These are phyloP conservation scores for Hemisphaericaspora lyxosophila DNA, from an alignment of 1,139 yeast species.

Conservation along the genomic window DNA sequence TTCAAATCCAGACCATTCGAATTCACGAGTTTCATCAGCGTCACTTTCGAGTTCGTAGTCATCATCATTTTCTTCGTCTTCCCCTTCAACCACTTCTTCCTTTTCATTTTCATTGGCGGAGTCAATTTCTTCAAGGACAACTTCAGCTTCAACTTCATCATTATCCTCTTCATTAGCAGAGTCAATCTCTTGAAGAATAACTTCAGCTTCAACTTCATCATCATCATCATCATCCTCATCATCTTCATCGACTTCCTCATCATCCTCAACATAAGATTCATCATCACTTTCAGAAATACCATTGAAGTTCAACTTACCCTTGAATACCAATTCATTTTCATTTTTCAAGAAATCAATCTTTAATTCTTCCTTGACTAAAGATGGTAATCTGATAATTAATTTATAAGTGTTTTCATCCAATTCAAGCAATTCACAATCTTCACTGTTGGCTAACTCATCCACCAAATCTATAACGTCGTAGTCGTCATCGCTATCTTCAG, in stretches of 20 bases:
- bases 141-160: constrained; percentile 8
- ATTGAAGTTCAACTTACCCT: constrained; percentile 42
- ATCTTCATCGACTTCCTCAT: constrained; percentile 16
- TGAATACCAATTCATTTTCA: constrained; percentile 44
- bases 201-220: constrained; percentile 10
- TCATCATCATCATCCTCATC: constrained; percentile 12
- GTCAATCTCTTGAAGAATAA: constrained; percentile 7
- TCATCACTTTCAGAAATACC: constrained; percentile 22
- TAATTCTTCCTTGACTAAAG: constrained; percentile 43
- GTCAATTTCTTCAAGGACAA: constrained; percentile 7
- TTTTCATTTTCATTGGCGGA: constrained; percentile 3
- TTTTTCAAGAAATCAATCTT: constrained; percentile 42
- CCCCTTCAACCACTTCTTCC: constrained; percentile 11
- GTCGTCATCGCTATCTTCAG: constrained; percentile 39
- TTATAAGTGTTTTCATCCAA: constrained; percentile 42
- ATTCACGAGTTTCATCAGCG: constrained; percentile 14
- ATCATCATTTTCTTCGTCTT: constrained; percentile 16
- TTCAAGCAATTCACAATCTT: constrained; percentile 47
- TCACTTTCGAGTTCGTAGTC: constrained; percentile 41
- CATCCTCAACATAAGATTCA: constrained; percentile 17
- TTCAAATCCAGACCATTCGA: constrained; percentile 9
- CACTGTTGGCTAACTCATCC: constrained; percentile 44
- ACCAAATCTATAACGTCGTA: constrained; percentile 42
- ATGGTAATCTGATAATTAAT: constrained; percentile 45
- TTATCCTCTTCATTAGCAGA: constrained; percentile 6